These are phyloP conservation scores for Kockovaella imperatae DNA, from an alignment of 768 basidiomycete genomes.

Conservation along the genomic window DNA sequence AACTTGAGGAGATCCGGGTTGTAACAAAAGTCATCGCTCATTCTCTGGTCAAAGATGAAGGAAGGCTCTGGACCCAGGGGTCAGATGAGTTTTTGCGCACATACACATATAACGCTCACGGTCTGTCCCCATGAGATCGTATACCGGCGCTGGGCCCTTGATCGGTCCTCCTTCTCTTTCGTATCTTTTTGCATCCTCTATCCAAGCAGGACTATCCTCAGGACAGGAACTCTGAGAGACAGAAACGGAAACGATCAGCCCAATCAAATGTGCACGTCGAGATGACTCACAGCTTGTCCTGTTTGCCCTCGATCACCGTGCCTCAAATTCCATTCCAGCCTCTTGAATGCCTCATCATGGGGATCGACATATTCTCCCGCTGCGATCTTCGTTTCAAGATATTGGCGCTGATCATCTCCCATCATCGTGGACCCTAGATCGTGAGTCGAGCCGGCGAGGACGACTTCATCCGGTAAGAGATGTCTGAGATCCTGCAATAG, in stretches of 20 bases:
- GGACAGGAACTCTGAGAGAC: constrained; percentile 1
- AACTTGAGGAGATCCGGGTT: constrained; percentile 11
- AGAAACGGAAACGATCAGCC: not conserved
- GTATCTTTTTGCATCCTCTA: not conserved
- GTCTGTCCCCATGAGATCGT: not conserved
- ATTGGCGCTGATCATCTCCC: not conserved
- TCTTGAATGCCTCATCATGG: not conserved
- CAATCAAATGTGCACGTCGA: too few species aligned
- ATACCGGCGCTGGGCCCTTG: not conserved
- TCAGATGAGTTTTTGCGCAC: not conserved
- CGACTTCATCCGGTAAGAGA: not conserved
- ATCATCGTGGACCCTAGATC: not conserved
- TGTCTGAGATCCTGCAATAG: not conserved
- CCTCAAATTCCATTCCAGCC: not conserved
- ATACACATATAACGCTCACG: too few species aligned
- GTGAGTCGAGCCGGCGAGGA: not conserved
- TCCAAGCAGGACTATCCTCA: constrained; percentile 1
- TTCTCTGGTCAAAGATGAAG: constrained; percentile 22
- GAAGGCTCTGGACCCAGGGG: constrained; percentile 8
- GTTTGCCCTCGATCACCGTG: not conserved
- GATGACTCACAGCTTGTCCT: not conserved
- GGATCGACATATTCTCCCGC: not conserved
- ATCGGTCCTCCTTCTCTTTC: not conserved
- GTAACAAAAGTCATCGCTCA: constrained; percentile 23
- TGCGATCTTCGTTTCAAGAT: not conserved